Percentiles rank a stretch among this genome's conserved stretches.
These are phyloP conservation scores for Dioscorea alata DNA, from an alignment of 106 monocot genomes.

Conservation along the genomic window DNA sequence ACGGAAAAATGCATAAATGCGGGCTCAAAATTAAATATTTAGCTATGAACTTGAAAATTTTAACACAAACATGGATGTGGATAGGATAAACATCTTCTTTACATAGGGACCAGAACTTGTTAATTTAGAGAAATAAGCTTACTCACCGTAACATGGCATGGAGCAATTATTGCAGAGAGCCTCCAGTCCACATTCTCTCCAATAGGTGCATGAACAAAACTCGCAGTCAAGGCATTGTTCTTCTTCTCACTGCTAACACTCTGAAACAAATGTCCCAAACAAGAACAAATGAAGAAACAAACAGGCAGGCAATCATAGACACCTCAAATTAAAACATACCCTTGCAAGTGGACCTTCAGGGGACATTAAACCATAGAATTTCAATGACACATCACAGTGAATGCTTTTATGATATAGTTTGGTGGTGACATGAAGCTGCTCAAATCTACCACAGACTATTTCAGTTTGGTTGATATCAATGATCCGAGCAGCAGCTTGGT, in stretches of 20 bases:
- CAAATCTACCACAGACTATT: constrained; percentile 91
- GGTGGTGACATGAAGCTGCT: constrained; percentile 67
- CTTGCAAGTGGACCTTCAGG: constrained; percentile 88
- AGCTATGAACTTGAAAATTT: no score
- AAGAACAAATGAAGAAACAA: not conserved
- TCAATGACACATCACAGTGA: constrained; percentile 67
- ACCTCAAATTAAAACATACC: constrained; percentile 36
- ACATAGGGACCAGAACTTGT: no score
- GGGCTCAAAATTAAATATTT: no score
- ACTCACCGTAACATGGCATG: constrained; percentile 92
- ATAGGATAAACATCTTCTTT: no score
- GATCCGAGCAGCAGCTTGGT: constrained; percentile 77
- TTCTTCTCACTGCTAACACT: constrained; percentile 82
- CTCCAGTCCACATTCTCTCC: constrained; percentile 84
- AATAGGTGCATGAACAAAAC: constrained; percentile 74
- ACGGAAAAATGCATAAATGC: no score
- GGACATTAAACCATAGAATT: constrained; percentile 83
- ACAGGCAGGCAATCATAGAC: not conserved
- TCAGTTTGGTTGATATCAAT: constrained; percentile 62
- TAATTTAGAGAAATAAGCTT: no score
- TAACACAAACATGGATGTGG: no score
- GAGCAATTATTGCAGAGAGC: constrained; percentile 86
- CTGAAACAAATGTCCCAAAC: constrained; percentile 28
- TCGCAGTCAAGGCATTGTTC: constrained; percentile 75
- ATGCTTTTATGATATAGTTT: constrained; percentile 79